phyloP scores from a whole-genome alignment of 768 basidiomycete species.

The Naganishia vishniacii region DNA sequence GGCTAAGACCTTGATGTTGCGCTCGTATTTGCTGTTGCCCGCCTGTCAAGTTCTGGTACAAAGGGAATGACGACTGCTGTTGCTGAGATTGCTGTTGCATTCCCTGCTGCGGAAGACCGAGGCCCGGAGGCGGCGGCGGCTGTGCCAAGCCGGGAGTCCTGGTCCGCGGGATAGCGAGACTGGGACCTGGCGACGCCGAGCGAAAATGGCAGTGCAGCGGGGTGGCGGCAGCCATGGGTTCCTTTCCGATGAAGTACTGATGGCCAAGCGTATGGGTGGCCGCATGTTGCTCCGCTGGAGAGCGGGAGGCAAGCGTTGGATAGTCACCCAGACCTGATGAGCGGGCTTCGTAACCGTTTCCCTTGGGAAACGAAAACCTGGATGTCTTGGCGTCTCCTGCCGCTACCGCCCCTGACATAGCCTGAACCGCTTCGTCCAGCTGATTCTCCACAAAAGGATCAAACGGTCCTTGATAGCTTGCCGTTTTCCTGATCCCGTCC shows the following conservation, averaged over 20 bases:
- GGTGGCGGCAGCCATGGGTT: constrained; percentile 5
- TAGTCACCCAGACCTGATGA: constrained; percentile 1
- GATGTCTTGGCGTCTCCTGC: constrained; percentile 19
- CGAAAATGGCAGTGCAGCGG: constrained; percentile 21
- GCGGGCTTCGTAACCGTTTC: constrained; percentile 18
- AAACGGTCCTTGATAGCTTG: constrained; percentile 27
- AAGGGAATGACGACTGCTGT: constrained; percentile 10
- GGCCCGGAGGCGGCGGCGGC: constrained; percentile 27
- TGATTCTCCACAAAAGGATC: constrained; percentile 27
- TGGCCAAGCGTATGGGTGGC: background rate
- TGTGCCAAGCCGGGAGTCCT: background rate
- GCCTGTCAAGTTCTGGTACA: constrained; percentile 17
- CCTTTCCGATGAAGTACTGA: constrained; percentile 14
- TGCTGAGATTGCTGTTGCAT: constrained; percentile 11
- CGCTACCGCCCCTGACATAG: constrained; percentile 11
- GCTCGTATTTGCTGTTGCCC: constrained; percentile 11
- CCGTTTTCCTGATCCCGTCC: constrained; percentile 14
- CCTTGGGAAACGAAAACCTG: constrained; percentile 27
- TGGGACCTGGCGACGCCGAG: constrained; percentile 1
- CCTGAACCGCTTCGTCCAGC: constrained; percentile 13
- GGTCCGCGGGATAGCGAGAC: background rate
- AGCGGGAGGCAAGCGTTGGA: background rate
- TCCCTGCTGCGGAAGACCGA: constrained; percentile 17
- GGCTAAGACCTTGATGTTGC: constrained; percentile 20
- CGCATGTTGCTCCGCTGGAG: background rate